Evolutionary conservation across 1,284 basidiomycete genomes (phyloP).

Genomic region (Ceratobasidium papillatum): DNA sequence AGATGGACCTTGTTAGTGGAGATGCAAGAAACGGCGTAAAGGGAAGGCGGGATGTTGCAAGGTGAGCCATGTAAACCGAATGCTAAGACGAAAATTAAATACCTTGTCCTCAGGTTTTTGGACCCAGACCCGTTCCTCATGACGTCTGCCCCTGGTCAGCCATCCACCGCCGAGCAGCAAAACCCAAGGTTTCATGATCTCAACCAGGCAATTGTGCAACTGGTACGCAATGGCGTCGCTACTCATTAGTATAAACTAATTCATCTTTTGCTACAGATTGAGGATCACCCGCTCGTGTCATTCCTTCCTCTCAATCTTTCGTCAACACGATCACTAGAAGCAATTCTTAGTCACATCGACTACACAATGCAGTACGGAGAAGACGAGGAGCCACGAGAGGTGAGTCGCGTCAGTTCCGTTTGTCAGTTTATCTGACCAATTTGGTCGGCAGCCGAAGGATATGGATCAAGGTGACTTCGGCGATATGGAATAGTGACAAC

Average conservation of each 20-base stretch:
- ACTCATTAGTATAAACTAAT: background rate
- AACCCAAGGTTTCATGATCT: constrained; percentile 91
- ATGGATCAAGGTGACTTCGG: constrained; percentile 88
- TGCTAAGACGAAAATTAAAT: background rate
- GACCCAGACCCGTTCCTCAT: constrained; percentile 97
- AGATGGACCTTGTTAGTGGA: constrained; percentile 92
- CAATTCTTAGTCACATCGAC: constrained; percentile 94
- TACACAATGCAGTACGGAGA: constrained; percentile 97
- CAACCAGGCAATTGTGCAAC: constrained; percentile 93
- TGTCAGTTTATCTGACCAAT: constrained; percentile 28
- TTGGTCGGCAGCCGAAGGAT: constrained; percentile 71
- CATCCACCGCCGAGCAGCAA: constrained; percentile 53
- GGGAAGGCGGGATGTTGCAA: constrained; percentile 77
- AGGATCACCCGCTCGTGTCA: constrained; percentile 97
- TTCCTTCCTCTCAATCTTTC: constrained; percentile 96
- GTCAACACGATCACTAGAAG: constrained; percentile 88
- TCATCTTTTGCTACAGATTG: constrained; percentile 69
- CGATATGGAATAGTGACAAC: constrained; percentile 51
- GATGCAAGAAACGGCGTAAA: constrained; percentile 72
- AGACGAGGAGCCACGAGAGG: constrained; percentile 92
- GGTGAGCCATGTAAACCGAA: constrained; percentile 57
- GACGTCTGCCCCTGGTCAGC: constrained; percentile 68
- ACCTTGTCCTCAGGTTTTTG: constrained; percentile 70
- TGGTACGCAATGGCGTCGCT: constrained; percentile 62
- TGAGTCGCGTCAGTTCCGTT: constrained; percentile 50